Conservation (phyloP, 495 filamentous ascomycete genomes). For the Aspergillus cavernicola region DNA sequence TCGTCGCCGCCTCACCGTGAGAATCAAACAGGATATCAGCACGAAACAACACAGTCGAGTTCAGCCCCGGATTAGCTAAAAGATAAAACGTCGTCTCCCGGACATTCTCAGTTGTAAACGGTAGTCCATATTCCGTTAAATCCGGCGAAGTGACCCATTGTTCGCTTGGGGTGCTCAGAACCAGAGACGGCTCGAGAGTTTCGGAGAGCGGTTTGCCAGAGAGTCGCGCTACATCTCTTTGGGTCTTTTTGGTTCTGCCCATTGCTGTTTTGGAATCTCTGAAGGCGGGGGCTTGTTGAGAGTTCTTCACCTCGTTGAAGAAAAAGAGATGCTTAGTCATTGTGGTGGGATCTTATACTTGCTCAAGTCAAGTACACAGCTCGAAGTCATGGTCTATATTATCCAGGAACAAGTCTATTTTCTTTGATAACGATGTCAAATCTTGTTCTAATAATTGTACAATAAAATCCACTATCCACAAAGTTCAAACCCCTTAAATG, state of each 20-base stretch:
- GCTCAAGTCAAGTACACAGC: no score
- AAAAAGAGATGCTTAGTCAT: not conserved
- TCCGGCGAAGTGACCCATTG: slow-evolving; percentile 36
- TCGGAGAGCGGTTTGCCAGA: slow-evolving; percentile 30
- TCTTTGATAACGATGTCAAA: no score
- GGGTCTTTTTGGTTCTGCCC: slow-evolving; percentile 11
- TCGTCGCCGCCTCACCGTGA: slow-evolving; percentile 10
- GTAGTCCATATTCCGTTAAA: slow-evolving; percentile 23
- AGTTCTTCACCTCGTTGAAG: not conserved
- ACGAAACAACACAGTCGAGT: slow-evolving; percentile 75
- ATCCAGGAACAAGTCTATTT: no score
- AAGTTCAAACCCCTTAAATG: no score
- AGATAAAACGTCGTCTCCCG: slow-evolving; percentile 65
- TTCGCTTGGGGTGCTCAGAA: slow-evolving; percentile 15
- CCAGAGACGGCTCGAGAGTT: slow-evolving; percentile 20
- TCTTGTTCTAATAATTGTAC: no score
- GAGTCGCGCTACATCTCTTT: slow-evolving; percentile 24
- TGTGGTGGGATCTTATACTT: no score
- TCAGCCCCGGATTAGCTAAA: slow-evolving; percentile 82
- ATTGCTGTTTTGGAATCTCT: not conserved
- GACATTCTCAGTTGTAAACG: slow-evolving; percentile 59
- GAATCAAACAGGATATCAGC: slow-evolving; percentile 76
- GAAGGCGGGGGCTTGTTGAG: no score
- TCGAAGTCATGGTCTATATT: no score
- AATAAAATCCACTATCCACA: no score